Base-by-base conservation (phyloP, 2,329 filamentous ascomycete species). In the Pseudocercospora fuligena region DNA sequence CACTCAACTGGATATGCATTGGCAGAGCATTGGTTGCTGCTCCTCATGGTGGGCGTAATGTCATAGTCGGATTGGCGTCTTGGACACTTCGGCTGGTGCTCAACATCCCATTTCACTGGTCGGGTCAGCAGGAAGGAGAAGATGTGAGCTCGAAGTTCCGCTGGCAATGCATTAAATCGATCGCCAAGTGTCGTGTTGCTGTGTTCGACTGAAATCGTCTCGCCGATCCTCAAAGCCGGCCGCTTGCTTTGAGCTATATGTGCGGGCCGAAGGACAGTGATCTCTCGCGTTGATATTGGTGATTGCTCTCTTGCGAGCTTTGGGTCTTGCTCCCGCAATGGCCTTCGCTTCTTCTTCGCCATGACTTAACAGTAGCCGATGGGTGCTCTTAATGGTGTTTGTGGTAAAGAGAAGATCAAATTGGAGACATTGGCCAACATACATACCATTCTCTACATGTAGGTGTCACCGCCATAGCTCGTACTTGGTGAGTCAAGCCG, bases 161-260 rank as follows among this genome's bases (percentile, higher is more conserved):
- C 23, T 1, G 70, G 68, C 14, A 72, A 63, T 21, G 66, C 62
- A 33, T 72, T 23, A 61, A 70, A 69, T 27, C 68, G 66, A 21
- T 70, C 57, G 23, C 56, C 66, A 1, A 70, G 63, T 14, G 66
- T 36, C 23, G 19, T 49, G 19, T 1, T 25, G 46, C 36, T 40
- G 36, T 40, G 46, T 19, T 21, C 23, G 46, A 49, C 11, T 25
- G 23, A 49, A 1, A 25, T 2, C 5, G 19, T 49, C 46, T 49
- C 23, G 3, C 46, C 14, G 46, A 12, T 49, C 19, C 3, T 49
- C 19, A 49, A 49, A 25, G 9, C 23, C 8, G 64, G 57, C n/a
- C 31, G 60, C 53, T 63, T 63, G 56, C 29, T 21, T 49, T 56
- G 57, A 23, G 46, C 43, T 25, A 33, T 62, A 16, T n/a, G 47